phyloP scores from a whole-genome alignment of 2,329 filamentous ascomycete species.

The Aspergillus sclerotialis region DNA sequence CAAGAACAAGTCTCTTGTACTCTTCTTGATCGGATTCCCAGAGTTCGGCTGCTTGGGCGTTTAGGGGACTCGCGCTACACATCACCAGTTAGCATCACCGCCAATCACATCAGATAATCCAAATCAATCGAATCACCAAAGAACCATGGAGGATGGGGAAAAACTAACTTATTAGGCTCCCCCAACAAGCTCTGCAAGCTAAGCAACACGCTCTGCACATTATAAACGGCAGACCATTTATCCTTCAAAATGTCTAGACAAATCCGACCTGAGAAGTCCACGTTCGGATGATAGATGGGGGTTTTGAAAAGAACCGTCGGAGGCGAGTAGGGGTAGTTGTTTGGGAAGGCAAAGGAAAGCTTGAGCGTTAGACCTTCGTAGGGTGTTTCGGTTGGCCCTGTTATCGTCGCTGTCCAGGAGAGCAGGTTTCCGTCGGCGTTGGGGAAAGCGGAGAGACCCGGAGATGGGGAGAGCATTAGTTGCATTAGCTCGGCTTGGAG shows the following conservation, averaged over 20 bases:
- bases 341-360: slow-evolving; percentile 82
- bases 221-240: slow-evolving; percentile 98
- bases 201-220: slow-evolving; percentile 85
- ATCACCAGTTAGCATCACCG: slow-evolving; percentile 5
- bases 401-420: slow-evolving; percentile 89
- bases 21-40: slow-evolving; percentile 86
- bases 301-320: slow-evolving; percentile 96
- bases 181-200: slow-evolving; percentile 92
- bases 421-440: slow-evolving; percentile 83
- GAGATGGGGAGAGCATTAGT: slow-evolving; percentile 90
- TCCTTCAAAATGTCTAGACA: slow-evolving; percentile 98
- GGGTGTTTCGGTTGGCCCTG: slow-evolving; percentile 82
- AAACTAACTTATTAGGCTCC: slow-evolving; percentile 89
- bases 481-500: slow-evolving; percentile 97
- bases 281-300: slow-evolving; percentile 97
- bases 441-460: slow-evolving; percentile 91
- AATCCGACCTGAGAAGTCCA: slow-evolving; percentile 94
- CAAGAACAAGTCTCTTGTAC: slow-evolving; percentile 71
- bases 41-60: slow-evolving; percentile 90
- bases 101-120: too few relatives aligned
- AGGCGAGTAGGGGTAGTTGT: slow-evolving; percentile 86
- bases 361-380: slow-evolving; percentile 87
- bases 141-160: too few relatives aligned
- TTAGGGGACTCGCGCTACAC: slow-evolving; percentile 80
- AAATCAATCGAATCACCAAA: too few relatives aligned